Evolutionary conservation across 2,329 filamentous ascomycete species (phyloP).

Genomic region (Fusarium sp.): DNA sequence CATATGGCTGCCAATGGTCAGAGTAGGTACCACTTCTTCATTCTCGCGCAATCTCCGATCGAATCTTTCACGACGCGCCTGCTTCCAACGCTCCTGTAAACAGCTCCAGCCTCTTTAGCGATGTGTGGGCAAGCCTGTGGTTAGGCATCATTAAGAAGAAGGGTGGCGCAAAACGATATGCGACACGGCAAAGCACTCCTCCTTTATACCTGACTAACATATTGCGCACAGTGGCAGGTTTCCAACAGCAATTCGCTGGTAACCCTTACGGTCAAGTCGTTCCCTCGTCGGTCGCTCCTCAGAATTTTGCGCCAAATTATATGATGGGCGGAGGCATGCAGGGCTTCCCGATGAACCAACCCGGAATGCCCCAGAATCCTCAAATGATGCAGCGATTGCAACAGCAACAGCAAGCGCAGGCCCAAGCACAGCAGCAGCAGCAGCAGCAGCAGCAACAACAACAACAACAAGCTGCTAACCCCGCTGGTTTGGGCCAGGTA

Average conservation of each 20-base stretch:
- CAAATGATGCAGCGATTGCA: constrained; percentile 44
- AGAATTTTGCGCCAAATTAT: constrained; percentile 59
- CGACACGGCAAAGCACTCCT: constrained; percentile 11
- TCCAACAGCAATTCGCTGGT: constrained; percentile 66
- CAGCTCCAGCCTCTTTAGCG: background rate
- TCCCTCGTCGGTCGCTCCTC: constrained; percentile 58
- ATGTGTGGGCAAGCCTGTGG: background rate
- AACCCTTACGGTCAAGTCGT: constrained; percentile 66
- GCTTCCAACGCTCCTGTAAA: background rate
- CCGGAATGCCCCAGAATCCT: constrained; percentile 58
- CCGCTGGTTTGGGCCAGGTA: constrained; percentile 42
- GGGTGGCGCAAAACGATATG: constrained; percentile 31
- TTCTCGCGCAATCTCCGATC: constrained; percentile 31
- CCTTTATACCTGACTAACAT: constrained; percentile 16
- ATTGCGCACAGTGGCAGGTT: constrained; percentile 60
- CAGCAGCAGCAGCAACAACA: constrained; percentile 48
- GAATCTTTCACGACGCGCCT: constrained; percentile 1
- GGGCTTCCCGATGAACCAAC: constrained; percentile 65
- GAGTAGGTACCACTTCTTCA: constrained; percentile 57
- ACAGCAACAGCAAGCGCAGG: constrained; percentile 38
- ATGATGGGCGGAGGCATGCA: constrained; percentile 65
- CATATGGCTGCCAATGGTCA: constrained; percentile 69
- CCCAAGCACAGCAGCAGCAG: constrained; percentile 46
- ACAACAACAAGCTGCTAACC: constrained; percentile 45
- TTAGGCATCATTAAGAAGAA: background rate